Percentiles rank a stretch among this genome's conserved stretches.
These are phyloP conservation scores for Bipolaris oryzae DNA, from an alignment of 2,329 filamentous ascomycete species.

Conservation along the genomic window DNA sequence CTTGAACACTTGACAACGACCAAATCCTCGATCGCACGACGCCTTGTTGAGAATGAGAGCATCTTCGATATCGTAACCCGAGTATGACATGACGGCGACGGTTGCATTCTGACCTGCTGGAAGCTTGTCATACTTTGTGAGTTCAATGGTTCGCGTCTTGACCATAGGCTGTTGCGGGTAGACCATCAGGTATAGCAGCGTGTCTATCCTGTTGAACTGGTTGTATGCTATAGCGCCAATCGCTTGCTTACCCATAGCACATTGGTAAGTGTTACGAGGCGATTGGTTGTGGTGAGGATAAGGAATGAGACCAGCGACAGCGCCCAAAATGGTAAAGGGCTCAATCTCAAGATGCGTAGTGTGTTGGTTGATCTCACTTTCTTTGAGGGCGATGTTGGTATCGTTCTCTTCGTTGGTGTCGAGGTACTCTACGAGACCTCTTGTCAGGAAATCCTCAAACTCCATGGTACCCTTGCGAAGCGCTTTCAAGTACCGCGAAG, in stretches of 20 bases:
- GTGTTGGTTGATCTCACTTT: constrained; percentile 78
- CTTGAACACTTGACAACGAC: constrained; percentile 95
- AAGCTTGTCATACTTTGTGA: constrained; percentile 96
- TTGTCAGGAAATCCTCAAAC: constrained; percentile 92
- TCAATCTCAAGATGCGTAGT: constrained; percentile 98
- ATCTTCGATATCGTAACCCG: constrained; percentile 99
- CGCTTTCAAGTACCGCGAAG: constrained; percentile 75
- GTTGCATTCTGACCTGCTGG: constrained; percentile 96
- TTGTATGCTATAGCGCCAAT: constrained; percentile 98
- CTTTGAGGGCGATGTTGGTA: constrained; percentile 87
- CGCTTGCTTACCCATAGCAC: constrained; percentile 99
- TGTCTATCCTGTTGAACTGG: constrained; percentile 96
- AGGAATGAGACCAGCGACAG: constrained; percentile 93
- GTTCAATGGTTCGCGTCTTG: constrained; percentile 93
- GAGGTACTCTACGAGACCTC: constrained; percentile 92
- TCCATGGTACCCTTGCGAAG: constrained; percentile 82
- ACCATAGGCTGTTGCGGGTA: constrained; percentile 98
- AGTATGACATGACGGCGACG: constrained; percentile 99
- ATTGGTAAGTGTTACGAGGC: constrained; percentile 97
- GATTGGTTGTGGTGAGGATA: constrained; percentile 99
- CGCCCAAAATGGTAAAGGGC: constrained; percentile 94
- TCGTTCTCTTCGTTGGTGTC: constrained; percentile 99
- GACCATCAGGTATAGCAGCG: constrained; percentile 92
- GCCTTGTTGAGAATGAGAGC: constrained; percentile 96
- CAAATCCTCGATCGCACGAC: constrained; percentile 92